These are phyloP conservation scores for Hypsizygus marmoreus DNA, from an alignment of 768 basidiomycete genomes.

Conservation along the genomic window DNA sequence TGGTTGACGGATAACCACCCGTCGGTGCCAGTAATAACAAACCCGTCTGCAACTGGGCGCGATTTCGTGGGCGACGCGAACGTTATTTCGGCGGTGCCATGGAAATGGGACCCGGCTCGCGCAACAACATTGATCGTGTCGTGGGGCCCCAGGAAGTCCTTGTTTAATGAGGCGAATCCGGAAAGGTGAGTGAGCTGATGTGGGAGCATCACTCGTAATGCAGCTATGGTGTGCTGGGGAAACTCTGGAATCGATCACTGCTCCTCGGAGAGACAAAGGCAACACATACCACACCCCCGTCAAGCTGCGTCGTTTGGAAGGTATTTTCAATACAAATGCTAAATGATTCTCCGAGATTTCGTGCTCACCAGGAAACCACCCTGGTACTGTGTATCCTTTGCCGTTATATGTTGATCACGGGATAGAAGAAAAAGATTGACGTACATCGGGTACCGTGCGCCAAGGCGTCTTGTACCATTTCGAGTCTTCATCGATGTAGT, in stretches of 20 bases:
- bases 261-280: neutral
- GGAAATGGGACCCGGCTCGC: constrained; percentile 49
- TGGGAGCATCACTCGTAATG: constrained; percentile 62
- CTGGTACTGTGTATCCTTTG: constrained; percentile 53
- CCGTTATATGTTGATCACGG: constrained; percentile 2
- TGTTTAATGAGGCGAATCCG: constrained; percentile 67
- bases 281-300: constrained; percentile 70
- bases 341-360: constrained; percentile 2
- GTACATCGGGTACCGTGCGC: constrained; percentile 79
- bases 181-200: constrained; percentile 55
- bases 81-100: constrained; percentile 66
- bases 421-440: constrained; percentile 25
- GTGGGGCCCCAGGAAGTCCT: constrained; percentile 71
- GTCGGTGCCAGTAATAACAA: constrained; percentile 61
- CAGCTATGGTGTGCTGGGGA: constrained; percentile 64
- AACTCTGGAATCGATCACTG: constrained; percentile 7
- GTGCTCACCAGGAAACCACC: constrained; percentile 77
- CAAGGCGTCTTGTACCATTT: constrained; percentile 85
- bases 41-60: constrained; percentile 36
- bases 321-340: constrained; percentile 4
- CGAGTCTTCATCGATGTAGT: constrained; percentile 57
- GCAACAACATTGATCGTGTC: constrained; percentile 73
- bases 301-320: constrained; percentile 52
- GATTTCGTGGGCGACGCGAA: constrained; percentile 55
- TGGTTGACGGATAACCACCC: constrained; percentile 58